Evolutionary conservation across 495 filamentous ascomycete genomes (phyloP), one percentile per base, ranked within the genome.

Genomic region (Aspergillus panamensis): DNA sequence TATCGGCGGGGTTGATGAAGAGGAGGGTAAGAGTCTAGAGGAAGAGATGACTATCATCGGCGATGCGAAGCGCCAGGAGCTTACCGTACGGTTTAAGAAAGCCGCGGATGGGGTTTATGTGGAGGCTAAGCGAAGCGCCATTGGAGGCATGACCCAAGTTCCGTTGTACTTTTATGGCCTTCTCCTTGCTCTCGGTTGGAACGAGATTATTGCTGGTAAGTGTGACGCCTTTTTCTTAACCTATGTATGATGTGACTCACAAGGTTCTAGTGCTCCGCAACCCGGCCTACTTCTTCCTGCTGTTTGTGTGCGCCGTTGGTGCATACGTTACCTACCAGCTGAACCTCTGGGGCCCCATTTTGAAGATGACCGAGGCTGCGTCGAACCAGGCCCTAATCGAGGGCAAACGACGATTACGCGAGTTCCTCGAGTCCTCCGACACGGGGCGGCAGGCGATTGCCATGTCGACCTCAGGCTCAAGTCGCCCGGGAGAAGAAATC

Each of bases 51-150:
- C 89, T n/a, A 82, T 98, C 9, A 79, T 98, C 31, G 85, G 85
- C 58, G 94, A 97, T 67, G 80, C 83, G 39, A 97, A 97, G 65
- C 81, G 85, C 53, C 87, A 91, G 66, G 94, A 97, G 71, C 80
- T 97, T 53, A 87, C 89, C 12, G 86, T 92, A n/a, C 81, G 94
- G 59, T 98, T 98, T 77, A 96, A 96, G 80, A 96, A 97, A 77
- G 90, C 89, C 60, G 94, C 94, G 14, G 94, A 98, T 67, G 94
- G 91, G 0, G 92, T 98, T 3, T 98, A 93, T 62, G 92, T 98
- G 40, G 94, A 98, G 72, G 94, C 94, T 32, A 97, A 97, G 80
- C 83, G 94, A 45, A 90, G 91, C 73, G 93, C 94, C 33, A 96
- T 97, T 66, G 94, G 94, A 43, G 92, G 93, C 56, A 88, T 98